Base-by-base conservation (phyloP, 495 filamentous ascomycete genomes). In the Apiosordaria backusii region DNA sequence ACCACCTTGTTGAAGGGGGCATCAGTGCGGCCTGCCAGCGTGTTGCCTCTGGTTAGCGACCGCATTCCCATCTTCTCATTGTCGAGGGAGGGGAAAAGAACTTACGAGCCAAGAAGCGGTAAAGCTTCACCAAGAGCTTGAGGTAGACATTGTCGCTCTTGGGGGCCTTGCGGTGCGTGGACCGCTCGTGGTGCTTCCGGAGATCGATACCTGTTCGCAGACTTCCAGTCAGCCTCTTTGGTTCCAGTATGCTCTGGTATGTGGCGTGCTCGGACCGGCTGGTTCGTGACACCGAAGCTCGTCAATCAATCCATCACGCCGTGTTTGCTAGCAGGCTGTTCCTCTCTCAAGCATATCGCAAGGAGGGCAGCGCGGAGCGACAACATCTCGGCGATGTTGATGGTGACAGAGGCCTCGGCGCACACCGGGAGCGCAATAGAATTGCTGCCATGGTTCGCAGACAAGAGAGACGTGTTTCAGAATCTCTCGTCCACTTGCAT, bases 81-180 rank as follows among this genome's bases (percentile, higher is more conserved):
- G 27, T n/a, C 19, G 21, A n/a, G 40, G 65, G 25, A 16, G 53
- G 55, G 13, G 29, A 61, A 21, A 50, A 23, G 25, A 70, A 88
- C 92, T 82, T 90, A 96, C 94, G 93, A 74, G 93, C 90, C 74
- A 99, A 84, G 89, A 99, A 99, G 83, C 90, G 89, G 88, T 98
- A 99, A 26, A 99, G 91, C 89, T 97, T 97, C 82, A 97, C 93
- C 77, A 98, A 85, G 71, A 99, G 89, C 86, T 93, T 92, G 75
- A 97, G 85, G 83, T 97, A 98, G 71, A 93, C 92, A 84, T 99
- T 98, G 82, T 97, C 92, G 83, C 90, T 95, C 80, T 98, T 97
- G 69, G 95, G 90, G 67, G 94, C 94, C 88, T 91, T 93, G 82
- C 92, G 90, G 83, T 95, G 92, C 76, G 85, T 91, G 84, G 78